Evolutionary conservation across 2,329 filamentous ascomycete genomes (phyloP), one percentile per base, ranked within the genome.

Genomic region (Stachybotrys echinatus): DNA sequence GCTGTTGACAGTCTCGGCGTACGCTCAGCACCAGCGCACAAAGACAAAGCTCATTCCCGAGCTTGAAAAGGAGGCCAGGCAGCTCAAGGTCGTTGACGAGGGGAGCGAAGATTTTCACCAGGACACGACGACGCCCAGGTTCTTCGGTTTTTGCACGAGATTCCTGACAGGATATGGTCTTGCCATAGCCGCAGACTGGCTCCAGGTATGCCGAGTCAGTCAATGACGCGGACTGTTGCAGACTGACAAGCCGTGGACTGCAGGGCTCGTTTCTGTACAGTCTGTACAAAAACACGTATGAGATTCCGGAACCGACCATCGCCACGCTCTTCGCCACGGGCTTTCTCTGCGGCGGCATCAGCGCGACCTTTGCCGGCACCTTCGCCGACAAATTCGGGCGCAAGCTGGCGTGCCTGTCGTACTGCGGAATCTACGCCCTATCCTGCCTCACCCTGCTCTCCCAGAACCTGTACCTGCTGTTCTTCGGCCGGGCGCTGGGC

Each of bases 401-500:
- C 27, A 73, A 73, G 54, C 65, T 65, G 23, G 73, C 72, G 42
- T 83, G 79, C 57, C 66, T 81, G 22, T 58, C 72, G 3, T 84
- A 79, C 64, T 83, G 79, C 62, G 57, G 71, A 20, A 64, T 73
- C 21, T 83, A 81, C 59, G 68, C 72, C 2, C 54, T 74, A 6
- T 77, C 77, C 1, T 81, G 77, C 61, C 64, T 77, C 45, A 72
- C 76, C 18, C 76, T 80, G 47, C 64, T 81, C 23, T 70, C 71
- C 45, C 63, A 69, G 23, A 59, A 64, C 38, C 53, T 72, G 3
- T 58, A 62, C 3, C 45, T 79, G 4, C 68, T 84, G 0, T 81
- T 80, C 57, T 45, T 75, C 4, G 81, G 81, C 17, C 72, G 80
- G n/a, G 58, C 77, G 1, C 69, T 76, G 7, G 79, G 80, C 17